These are phyloP conservation scores for Prunus yedoensis DNA, from an alignment of 331 rosid genomes.

Conservation along the genomic window DNA sequence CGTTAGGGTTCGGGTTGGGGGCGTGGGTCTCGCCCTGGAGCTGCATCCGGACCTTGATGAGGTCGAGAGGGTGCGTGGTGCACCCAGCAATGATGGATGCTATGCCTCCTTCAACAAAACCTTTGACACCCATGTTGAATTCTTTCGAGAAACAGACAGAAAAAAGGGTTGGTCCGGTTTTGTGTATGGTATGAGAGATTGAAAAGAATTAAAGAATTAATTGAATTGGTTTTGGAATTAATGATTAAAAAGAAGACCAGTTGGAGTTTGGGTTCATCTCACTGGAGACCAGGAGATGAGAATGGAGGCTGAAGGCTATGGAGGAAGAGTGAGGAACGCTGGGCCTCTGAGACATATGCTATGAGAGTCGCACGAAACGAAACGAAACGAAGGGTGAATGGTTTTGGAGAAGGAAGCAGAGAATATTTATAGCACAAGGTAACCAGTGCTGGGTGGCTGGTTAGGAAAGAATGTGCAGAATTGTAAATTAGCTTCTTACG, in stretches of 20 bases:
- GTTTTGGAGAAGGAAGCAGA: not conserved
- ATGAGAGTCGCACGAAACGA: not conserved
- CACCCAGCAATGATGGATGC: slow-evolving; percentile 81
- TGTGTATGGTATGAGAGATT: not conserved
- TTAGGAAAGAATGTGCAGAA: slow-evolving; percentile 3
- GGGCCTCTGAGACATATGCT: slow-evolving; percentile 88
- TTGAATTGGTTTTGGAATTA: not conserved
- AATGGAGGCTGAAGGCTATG: slow-evolving; percentile 72
- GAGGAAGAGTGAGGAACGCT: slow-evolving; percentile 76
- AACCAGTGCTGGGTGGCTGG: not conserved
- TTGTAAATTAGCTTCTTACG: not conserved
- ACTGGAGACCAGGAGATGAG: slow-evolving; percentile 89
- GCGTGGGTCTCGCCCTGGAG: slow-evolving; percentile 65
- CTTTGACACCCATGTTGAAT: slow-evolving; percentile 59
- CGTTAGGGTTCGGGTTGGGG: slow-evolving; percentile 34
- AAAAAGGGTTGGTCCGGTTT: not conserved
- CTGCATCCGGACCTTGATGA: slow-evolving; percentile 86
- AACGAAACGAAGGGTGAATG: not conserved
- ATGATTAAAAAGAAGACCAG: slow-evolving; percentile 33
- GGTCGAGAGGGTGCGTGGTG: slow-evolving; percentile 72
- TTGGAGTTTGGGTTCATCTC: slow-evolving; percentile 70
- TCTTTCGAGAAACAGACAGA: slow-evolving; percentile 8
- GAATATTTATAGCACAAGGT: slow-evolving; percentile 43
- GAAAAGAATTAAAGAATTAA: not conserved
- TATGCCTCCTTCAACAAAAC: slow-evolving; percentile 77